A percentile compares a stretch with the other conserved stretches of the same genome.
phyloP scores from a whole-genome alignment of 257 asterid species.

The Schizonepeta tenuifolia region DNA sequence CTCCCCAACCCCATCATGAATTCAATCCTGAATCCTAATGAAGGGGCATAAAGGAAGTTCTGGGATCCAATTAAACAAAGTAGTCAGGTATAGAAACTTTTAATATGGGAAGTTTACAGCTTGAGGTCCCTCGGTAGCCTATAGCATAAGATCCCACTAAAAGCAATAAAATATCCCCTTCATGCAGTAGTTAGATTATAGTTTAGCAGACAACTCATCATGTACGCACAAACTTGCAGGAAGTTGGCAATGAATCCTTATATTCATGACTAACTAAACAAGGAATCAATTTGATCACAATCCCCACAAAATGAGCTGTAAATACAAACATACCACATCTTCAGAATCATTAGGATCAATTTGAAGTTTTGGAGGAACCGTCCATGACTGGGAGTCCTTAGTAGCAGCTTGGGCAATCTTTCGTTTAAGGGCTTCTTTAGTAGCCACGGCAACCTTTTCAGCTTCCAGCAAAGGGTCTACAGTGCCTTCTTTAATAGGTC shows the following conservation, averaged over 20 bases:
- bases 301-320: conserved; percentile 17
- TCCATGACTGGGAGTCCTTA: conserved; percentile 68
- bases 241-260: conserved; percentile 8
- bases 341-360: conserved; percentile 92
- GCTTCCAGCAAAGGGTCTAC: conserved; percentile 85
- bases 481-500: conserved; percentile 61
- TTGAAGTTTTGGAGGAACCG: conserved; percentile 83
- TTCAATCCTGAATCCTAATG: background rate
- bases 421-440: conserved; percentile 93
- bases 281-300: conserved; percentile 13
- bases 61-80: background rate
- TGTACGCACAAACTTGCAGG: background rate
- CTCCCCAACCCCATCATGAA: background rate
- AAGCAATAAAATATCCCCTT: no score
- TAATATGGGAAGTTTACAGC: background rate
- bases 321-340: conserved; percentile 77
- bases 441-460: conserved; percentile 88
- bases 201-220: background rate
- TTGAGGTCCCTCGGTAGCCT: no score
- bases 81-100: background rate
- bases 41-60: background rate
- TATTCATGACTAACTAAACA: conserved; percentile 3
- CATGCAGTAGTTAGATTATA: background rate
- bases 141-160: background rate
- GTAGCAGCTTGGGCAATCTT: conserved; percentile 88